Evolutionary conservation across 2,329 filamentous ascomycete genomes (phyloP).

Genomic region (Beauveria brongniartii): DNA sequence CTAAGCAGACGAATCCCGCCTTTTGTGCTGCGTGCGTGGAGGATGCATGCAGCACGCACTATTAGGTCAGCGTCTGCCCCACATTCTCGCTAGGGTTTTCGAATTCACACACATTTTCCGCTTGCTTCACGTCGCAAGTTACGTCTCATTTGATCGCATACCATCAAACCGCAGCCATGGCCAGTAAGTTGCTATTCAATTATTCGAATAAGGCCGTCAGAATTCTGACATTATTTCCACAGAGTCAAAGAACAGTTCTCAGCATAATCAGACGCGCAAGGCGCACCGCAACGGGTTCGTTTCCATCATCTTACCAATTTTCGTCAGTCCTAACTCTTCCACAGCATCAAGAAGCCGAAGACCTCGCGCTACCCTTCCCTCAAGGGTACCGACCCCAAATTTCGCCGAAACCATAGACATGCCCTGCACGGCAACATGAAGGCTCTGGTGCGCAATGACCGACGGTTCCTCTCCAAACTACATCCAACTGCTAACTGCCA

Average conservation of each 20-base stretch:
- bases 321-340: slow-evolving; percentile 3
- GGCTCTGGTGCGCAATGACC: slow-evolving; percentile 68
- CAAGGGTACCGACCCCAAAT: slow-evolving; percentile 98
- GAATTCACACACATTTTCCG: slow-evolving; percentile 16
- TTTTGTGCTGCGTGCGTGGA: too few species aligned
- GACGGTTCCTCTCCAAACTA: slow-evolving; percentile 27
- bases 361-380: slow-evolving; percentile 97
- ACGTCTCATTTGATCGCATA: slow-evolving; percentile 11
- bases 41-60: too few species aligned
- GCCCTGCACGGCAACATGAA: slow-evolving; percentile 98
- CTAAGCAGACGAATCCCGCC: too few species aligned
- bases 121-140: slow-evolving; percentile 17
- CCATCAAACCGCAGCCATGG: slow-evolving; percentile 30
- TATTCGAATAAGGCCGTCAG: neutral
- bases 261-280: slow-evolving; percentile 98
- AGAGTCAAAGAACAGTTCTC: slow-evolving; percentile 99
- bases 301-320: slow-evolving; percentile 16
- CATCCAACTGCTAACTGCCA: slow-evolving; percentile 23
- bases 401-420: slow-evolving; percentile 99
- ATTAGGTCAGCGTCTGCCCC: slow-evolving; percentile 20
- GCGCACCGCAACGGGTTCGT: slow-evolving; percentile 98
- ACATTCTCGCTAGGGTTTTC: slow-evolving; percentile 16
- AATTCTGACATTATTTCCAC: slow-evolving; percentile 14
- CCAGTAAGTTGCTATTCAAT: slow-evolving; percentile 26
- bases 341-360: slow-evolving; percentile 99